Evolutionary conservation across 2,329 filamentous ascomycete species (phyloP).

Genomic region (Fusarium citri): DNA sequence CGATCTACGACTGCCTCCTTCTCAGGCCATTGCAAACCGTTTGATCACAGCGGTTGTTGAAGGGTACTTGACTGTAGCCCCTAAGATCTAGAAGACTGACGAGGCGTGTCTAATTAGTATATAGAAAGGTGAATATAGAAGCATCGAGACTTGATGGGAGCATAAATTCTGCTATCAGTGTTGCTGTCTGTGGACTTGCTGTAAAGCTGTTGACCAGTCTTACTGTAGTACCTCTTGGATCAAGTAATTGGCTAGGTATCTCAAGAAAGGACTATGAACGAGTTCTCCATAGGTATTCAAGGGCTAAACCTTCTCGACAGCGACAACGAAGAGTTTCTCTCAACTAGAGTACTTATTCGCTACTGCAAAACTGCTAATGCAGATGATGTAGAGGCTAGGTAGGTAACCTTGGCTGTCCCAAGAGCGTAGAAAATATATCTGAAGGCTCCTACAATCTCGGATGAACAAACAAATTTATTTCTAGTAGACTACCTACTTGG

Average conservation of each 20-base stretch:
- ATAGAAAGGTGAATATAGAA: slow-evolving; percentile 7
- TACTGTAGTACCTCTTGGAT: not conserved
- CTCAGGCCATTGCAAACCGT: slow-evolving; percentile 92
- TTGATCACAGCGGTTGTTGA: slow-evolving; percentile 82
- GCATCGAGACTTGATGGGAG: not conserved
- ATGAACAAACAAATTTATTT: too few relatives aligned
- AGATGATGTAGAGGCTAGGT: not conserved
- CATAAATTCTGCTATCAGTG: not conserved
- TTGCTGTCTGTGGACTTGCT: not conserved
- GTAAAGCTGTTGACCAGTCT: not conserved
- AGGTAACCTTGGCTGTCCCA: not conserved
- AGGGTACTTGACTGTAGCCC: slow-evolving; percentile 71
- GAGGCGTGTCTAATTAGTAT: not conserved
- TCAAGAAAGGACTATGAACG: not conserved
- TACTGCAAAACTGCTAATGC: not conserved
- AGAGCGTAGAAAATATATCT: not conserved
- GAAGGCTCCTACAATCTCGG: not conserved
- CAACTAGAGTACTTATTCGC: not conserved
- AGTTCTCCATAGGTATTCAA: not conserved
- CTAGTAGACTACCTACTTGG: too few relatives aligned
- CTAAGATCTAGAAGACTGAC: slow-evolving; percentile 61
- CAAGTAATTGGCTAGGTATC: not conserved
- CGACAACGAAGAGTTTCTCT: not conserved
- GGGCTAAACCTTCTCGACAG: too few relatives aligned
- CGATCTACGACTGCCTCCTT: slow-evolving; percentile 81